Base-by-base conservation (phyloP, 2,329 filamentous ascomycete species). In the Paradendryphiella salina region DNA sequence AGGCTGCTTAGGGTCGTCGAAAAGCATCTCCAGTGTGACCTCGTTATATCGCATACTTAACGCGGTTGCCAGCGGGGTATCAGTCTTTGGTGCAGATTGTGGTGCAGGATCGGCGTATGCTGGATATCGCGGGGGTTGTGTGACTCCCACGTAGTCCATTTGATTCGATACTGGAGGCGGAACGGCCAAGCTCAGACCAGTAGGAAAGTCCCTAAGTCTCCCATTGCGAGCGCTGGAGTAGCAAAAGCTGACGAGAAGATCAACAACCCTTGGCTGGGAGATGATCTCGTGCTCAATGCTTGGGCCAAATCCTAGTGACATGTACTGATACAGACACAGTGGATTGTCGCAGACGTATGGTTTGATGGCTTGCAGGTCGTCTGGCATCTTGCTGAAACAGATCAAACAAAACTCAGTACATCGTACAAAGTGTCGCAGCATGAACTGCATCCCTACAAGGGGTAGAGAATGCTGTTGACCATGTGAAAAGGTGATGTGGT, bases 371-470 rank as follows among this genome's bases (percentile, higher is more conserved):
- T 86, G 83, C 31, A 93, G 85, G 0, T 83, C 81, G 2, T 79
- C 79, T 1, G 82, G 72, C 29, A 89, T 80, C 59, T 81, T 86
- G 59, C 82, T 82, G 70, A 95, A 89, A 64, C 92, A 96, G 18
- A 92, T 85, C 46, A 96, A 80, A 70, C 92, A 96, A 70, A 93
- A 96, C 46, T 94, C 85, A 0, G 89, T 90, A 69, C 90, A 96
- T 51, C 84, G 85, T 6, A 88, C 82, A 52, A 96, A 84, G 63
- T 91, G 88, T 1, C 86, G 85, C 20, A 96, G 76, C 0, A 85
- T 80, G 60, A 92, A 94, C 58, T 95, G 88, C 80, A 90, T 89
- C 1, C 77, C 78, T 2, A 83, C 70, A 3, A 85, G 72, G 5
- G 82, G 82, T 28, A 86, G 76, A 1, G 82, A 85, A 37, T 77